phyloP scores from a whole-genome alignment of 2,329 filamentous ascomycete genomes.

The Sporothrix phasma region DNA sequence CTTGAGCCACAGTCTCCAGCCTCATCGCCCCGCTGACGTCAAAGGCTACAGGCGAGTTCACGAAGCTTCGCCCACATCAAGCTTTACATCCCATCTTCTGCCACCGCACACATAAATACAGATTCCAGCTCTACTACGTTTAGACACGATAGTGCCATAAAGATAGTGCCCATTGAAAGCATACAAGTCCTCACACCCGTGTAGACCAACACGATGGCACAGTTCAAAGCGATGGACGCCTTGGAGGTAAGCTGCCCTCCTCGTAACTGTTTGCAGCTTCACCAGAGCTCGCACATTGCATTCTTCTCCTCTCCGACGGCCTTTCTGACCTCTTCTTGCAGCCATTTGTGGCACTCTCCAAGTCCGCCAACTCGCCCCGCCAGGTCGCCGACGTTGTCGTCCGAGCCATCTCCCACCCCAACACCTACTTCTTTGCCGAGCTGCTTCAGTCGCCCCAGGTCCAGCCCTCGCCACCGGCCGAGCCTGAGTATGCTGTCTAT shows the following conservation, averaged over 20 bases:
- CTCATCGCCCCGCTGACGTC: constrained; percentile 8
- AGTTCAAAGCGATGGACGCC: constrained; percentile 56
- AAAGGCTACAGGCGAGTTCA: neutral
- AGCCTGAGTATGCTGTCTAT: constrained; percentile 51
- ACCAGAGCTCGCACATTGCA: neutral
- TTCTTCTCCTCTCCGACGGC: neutral
- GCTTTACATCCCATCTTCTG: neutral
- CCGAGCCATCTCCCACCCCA: constrained; percentile 78
- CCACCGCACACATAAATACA: neutral
- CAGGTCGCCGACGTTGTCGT: constrained; percentile 77
- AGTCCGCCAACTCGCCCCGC: constrained; percentile 72
- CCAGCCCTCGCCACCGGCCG: constrained; percentile 51
- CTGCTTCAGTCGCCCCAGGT: constrained; percentile 75
- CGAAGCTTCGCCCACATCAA: constrained; percentile 4
- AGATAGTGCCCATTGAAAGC: neutral
- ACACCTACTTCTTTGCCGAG: constrained; percentile 89
- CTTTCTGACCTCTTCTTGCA: constrained; percentile 30
- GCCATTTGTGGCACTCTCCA: constrained; percentile 84
- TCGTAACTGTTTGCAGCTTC: neutral
- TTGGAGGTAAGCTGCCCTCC: constrained; percentile 40
- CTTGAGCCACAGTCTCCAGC: constrained; percentile 9
- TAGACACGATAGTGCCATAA: too few species aligned
- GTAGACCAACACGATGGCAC: constrained; percentile 51
- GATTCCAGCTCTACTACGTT: neutral
- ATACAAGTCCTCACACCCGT: neutral